A percentile compares a stretch with the other conserved stretches of the same genome.
Evolutionary conservation across 2,329 filamentous ascomycete species (phyloP).

Genomic region (Hypoxylon sp.): DNA sequence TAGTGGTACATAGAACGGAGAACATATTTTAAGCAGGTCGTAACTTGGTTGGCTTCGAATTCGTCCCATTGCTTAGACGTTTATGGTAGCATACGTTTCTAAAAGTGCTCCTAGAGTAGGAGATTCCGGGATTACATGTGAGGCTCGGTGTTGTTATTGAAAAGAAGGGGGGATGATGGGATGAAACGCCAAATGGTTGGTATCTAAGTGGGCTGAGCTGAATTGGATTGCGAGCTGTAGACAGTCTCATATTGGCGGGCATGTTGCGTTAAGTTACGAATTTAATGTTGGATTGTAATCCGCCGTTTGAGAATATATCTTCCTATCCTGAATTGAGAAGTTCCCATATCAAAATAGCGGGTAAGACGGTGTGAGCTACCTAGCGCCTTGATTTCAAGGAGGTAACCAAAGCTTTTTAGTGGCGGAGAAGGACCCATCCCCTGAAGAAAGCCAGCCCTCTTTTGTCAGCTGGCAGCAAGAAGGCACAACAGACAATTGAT

Average conservation of each 20-base stretch:
- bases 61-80: conserved; percentile 12
- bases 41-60: not conserved
- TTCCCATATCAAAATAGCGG: not conserved
- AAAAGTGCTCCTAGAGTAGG: not conserved
- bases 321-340: not conserved
- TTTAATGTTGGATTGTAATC: not conserved
- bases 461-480: conserved; percentile 4
- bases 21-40: not conserved
- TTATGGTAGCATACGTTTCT: conserved; percentile 3
- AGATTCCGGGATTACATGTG: no score
- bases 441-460: not conserved
- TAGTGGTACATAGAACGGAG: no score
- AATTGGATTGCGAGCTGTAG: conserved; percentile 5
- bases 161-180: not conserved
- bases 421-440: not conserved
- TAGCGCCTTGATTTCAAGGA: no score
- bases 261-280: not conserved
- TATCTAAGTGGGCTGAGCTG: conserved; percentile 11
- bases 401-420: not conserved
- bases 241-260: not conserved
- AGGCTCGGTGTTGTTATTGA: not conserved
- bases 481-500: not conserved
- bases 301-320: not conserved
- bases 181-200: conserved; percentile 3
- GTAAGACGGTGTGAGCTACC: no score